phyloP scores from a whole-genome alignment of 805 yeast genomes.

The Kockiozyma suomiensis region DNA sequence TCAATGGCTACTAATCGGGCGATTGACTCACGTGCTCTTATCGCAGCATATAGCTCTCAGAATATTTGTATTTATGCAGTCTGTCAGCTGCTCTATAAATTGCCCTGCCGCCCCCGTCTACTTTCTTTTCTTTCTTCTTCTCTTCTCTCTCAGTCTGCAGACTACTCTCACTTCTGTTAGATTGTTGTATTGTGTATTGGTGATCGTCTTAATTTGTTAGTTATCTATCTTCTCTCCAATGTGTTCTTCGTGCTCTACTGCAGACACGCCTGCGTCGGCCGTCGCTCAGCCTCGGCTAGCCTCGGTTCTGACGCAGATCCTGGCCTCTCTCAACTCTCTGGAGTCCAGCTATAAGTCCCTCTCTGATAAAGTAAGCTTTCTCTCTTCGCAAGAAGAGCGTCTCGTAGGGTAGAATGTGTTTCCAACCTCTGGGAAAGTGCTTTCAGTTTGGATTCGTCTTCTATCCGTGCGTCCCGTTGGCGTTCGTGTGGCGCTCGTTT shows the following conservation, averaged over 20 bases:
- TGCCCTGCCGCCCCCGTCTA: constrained; percentile 5
- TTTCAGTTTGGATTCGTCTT: constrained; percentile 17
- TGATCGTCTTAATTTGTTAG: neutral
- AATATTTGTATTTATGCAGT: neutral
- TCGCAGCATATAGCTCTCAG: neutral
- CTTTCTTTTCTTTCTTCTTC: neutral
- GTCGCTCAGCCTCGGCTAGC: constrained; percentile 14
- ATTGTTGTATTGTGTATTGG: neutral
- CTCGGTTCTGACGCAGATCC: constrained; percentile 24
- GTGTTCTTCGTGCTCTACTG: constrained; percentile 3
- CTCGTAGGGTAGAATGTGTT: constrained; percentile 8
- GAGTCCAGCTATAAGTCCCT: constrained; percentile 30
- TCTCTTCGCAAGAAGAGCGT: neutral
- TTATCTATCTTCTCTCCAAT: neutral
- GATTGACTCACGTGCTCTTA: neutral
- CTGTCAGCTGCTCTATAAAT: constrained; percentile 12
- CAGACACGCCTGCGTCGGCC: neutral
- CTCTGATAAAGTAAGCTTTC: constrained; percentile 28
- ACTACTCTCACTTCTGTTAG: neutral
- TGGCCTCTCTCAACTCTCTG: constrained; percentile 21
- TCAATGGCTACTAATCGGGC: neutral
- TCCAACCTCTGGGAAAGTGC: constrained; percentile 1
- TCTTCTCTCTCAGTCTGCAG: constrained; percentile 1
- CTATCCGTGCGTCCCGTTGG: constrained; percentile 12
- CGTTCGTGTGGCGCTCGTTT: constrained; percentile 7